Evolutionary conservation across 2,329 filamentous ascomycete genomes (phyloP).

Genomic region (Colletotrichum phormii): DNA sequence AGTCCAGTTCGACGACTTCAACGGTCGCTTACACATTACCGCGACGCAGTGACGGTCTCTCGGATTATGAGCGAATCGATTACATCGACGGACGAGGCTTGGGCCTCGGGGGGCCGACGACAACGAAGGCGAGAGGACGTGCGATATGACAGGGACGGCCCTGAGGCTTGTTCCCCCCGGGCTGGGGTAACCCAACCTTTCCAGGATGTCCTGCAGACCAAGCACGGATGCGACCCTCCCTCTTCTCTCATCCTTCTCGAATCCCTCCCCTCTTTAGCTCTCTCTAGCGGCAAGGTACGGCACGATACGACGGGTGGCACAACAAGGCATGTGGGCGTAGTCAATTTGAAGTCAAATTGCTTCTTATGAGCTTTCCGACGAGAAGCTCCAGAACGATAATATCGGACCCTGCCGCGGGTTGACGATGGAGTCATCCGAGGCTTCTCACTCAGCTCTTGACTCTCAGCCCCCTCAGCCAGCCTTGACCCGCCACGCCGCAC

Average conservation of each 20-base stretch:
- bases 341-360: conserved; percentile 33
- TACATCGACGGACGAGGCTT: conserved; percentile 22
- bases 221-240: conserved; percentile 36
- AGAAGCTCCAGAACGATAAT: conserved; percentile 14
- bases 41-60: conserved; percentile 13
- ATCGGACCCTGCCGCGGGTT: background rate
- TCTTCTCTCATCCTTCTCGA: conserved; percentile 36
- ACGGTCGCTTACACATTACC: background rate
- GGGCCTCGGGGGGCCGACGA: conserved; percentile 4
- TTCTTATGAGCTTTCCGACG: conserved; percentile 21
- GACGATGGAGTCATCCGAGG: conserved; percentile 60
- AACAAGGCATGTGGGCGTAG: conserved; percentile 16
- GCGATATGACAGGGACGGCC: conserved; percentile 29
- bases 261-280: conserved; percentile 17
- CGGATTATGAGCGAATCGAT: conserved; percentile 21
- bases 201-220: conserved; percentile 32
- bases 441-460: conserved; percentile 47
- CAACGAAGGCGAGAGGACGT: conserved; percentile 26
- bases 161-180: conserved; percentile 18
- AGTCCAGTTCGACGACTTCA: conserved; percentile 8
- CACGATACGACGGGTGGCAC: conserved; percentile 15
- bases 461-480: conserved; percentile 36
- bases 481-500: conserved; percentile 38
- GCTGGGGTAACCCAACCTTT: conserved; percentile 26
- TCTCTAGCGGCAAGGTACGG: conserved; percentile 17